Percentiles rank a stretch among this genome's conserved stretches.
phyloP scores from a whole-genome alignment of 225 moss, liverwort and hornwort species.

The Polytrichum formosum region DNA sequence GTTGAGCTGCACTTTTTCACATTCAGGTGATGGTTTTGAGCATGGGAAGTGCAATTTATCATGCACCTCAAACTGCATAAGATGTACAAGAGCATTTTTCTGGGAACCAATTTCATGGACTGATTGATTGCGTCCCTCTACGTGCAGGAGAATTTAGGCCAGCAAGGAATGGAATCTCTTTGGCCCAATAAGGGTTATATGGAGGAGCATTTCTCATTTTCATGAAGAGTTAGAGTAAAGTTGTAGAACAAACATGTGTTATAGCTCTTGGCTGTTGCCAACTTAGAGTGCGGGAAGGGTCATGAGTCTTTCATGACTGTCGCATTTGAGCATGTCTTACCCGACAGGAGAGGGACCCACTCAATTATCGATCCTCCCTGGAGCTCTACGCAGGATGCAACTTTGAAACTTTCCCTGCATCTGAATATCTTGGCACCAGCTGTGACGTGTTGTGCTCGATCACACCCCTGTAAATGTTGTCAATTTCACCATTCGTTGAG shows the following conservation, averaged over 20 bases:
- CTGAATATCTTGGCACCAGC: slow-evolving; percentile 35
- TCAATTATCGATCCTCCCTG: slow-evolving; percentile 14
- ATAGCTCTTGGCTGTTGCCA: slow-evolving; percentile 41
- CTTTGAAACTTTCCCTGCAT: slow-evolving; percentile 17
- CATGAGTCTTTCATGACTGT: slow-evolving; percentile 20
- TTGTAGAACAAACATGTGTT: slow-evolving; percentile 41
- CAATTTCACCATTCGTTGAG: slow-evolving; percentile 42
- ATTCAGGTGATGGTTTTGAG: background rate
- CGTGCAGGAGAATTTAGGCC: slow-evolving; percentile 47
- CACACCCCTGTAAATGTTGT: slow-evolving; percentile 60
- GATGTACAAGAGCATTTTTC: background rate
- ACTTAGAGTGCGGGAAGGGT: slow-evolving; percentile 17
- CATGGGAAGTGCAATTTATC: background rate
- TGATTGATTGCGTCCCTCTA: background rate
- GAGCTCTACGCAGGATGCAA: slow-evolving; percentile 13
- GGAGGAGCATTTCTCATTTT: slow-evolving; percentile 57
- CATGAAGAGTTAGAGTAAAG: slow-evolving; percentile 40
- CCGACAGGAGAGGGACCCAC: slow-evolving; percentile 8
- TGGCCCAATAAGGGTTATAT: slow-evolving; percentile 58
- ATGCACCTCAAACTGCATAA: background rate
- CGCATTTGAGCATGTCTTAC: slow-evolving; percentile 19
- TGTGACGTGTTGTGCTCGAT: slow-evolving; percentile 30
- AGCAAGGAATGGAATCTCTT: slow-evolving; percentile 62
- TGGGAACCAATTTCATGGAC: background rate
- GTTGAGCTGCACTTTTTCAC: background rate